Evolutionary conservation across 768 basidiomycete genomes (phyloP).

Genomic region (Pulveroboletus sp.): DNA sequence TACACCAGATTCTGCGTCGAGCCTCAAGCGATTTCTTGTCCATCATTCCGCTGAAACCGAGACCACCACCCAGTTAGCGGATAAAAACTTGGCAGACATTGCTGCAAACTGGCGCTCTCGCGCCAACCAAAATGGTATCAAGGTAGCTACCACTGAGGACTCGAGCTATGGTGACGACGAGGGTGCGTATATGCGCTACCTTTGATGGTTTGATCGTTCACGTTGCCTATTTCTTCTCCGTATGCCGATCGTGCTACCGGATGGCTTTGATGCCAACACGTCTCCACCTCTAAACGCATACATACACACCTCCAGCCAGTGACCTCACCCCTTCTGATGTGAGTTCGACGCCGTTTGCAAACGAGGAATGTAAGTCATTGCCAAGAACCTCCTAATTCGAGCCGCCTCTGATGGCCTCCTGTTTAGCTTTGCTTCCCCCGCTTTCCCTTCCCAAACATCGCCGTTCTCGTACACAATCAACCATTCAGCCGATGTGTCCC

Average conservation of each 20-base stretch:
- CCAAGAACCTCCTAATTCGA: slow-evolving; percentile 14
- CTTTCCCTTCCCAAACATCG: slow-evolving; percentile 52
- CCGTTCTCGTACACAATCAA: slow-evolving; percentile 58
- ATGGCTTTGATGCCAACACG: background rate
- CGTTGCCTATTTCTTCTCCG: background rate
- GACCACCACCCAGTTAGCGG: slow-evolving; percentile 27
- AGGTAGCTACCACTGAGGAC: slow-evolving; percentile 43
- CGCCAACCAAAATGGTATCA: slow-evolving; percentile 68
- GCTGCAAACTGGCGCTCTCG: slow-evolving; percentile 69
- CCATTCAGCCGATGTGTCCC: slow-evolving; percentile 34
- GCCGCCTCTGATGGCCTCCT: slow-evolving; percentile 14
- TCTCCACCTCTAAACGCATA: slow-evolving; percentile 22
- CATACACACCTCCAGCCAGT: slow-evolving; percentile 46
- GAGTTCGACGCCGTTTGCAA: slow-evolving; percentile 43
- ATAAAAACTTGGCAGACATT: slow-evolving; percentile 52
- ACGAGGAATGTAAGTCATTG: slow-evolving; percentile 44
- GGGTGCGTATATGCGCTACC: slow-evolving; percentile 32
- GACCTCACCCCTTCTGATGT: slow-evolving; percentile 46
- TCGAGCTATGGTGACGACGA: slow-evolving; percentile 46
- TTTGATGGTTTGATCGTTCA: slow-evolving; percentile 15
- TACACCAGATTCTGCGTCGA: slow-evolving; percentile 46
- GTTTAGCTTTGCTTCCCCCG: slow-evolving; percentile 51
- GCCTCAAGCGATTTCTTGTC: slow-evolving; percentile 40
- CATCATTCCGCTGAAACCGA: slow-evolving; percentile 43
- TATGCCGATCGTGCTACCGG: slow-evolving; percentile 5